Evolutionary conservation across 306 rosid species (phyloP).

Genomic region (Spatholobus suberectus): DNA sequence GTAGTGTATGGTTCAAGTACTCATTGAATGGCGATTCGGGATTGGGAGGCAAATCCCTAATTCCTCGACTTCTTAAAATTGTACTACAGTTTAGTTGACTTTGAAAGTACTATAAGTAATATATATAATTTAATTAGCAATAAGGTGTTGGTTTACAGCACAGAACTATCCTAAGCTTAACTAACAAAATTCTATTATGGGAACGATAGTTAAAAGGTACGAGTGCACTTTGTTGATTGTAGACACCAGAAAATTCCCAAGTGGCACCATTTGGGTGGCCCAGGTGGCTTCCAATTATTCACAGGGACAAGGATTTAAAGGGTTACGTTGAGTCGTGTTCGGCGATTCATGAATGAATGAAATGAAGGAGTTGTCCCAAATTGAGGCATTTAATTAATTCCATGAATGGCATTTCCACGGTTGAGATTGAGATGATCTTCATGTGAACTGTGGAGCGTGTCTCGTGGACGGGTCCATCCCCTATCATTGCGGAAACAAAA

Average conservation of each 20-base stretch:
- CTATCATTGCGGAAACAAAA: conserved; percentile 34
- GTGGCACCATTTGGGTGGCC: conserved; percentile 7
- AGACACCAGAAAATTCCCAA: background rate
- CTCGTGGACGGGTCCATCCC: conserved; percentile 31
- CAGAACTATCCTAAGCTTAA: background rate
- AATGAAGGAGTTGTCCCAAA: conserved; percentile 7
- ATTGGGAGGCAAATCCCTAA: background rate
- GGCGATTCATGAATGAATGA: conserved; percentile 20
- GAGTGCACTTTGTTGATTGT: background rate
- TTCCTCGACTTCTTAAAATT: background rate
- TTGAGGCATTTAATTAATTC: conserved; percentile 32
- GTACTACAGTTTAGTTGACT: no score
- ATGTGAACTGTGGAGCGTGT: conserved; percentile 37
- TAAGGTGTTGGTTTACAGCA: background rate
- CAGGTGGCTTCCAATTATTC: conserved; percentile 30
- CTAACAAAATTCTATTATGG: conserved; percentile 19
- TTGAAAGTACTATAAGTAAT: background rate
- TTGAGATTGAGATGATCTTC: conserved; percentile 34
- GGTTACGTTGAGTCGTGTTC: background rate
- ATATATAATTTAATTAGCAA: background rate
- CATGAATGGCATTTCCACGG: conserved; percentile 36
- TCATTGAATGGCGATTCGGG: background rate
- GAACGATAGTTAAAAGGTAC: background rate
- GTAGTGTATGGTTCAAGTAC: background rate
- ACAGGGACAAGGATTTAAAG: background rate